A percentile compares a stretch with the other conserved stretches of the same genome.
Evolutionary conservation across 345 rosid genomes (phyloP).

Genomic region (Eucalyptus marginata): DNA sequence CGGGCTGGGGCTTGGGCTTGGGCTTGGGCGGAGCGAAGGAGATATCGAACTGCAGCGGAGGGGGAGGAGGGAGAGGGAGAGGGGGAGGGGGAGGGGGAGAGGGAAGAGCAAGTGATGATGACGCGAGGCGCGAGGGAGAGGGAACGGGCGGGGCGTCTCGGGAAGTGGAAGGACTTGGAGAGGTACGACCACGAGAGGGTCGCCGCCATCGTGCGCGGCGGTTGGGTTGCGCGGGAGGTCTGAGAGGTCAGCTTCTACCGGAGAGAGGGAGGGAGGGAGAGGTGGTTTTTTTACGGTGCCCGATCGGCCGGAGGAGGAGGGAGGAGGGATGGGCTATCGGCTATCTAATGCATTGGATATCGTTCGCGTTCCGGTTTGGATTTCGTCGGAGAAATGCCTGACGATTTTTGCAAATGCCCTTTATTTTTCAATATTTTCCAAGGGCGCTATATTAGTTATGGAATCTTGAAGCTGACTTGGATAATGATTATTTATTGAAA

Average conservation of each 20-base stretch:
- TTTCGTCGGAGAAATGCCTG: background rate
- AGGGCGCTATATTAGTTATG: background rate
- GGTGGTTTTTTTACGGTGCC: background rate
- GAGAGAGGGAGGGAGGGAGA: background rate
- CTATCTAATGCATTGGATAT: background rate
- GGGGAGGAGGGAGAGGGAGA: constrained; percentile 2
- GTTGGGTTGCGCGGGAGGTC: background rate
- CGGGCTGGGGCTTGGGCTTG: background rate
- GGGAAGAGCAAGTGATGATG: background rate
- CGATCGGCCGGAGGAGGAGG: background rate
- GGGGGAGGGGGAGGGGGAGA: background rate
- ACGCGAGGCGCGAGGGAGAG: constrained; percentile 15
- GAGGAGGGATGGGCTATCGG: background rate
- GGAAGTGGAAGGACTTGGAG: constrained; percentile 10
- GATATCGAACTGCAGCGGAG: constrained; percentile 67
- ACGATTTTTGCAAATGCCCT: background rate
- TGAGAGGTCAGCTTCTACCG: background rate
- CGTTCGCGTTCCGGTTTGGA: background rate
- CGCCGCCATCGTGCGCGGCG: background rate
- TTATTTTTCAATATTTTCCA: background rate
- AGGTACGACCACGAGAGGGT: constrained; percentile 12
- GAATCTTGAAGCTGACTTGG: background rate
- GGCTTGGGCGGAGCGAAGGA: constrained; percentile 72
- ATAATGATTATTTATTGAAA: background rate
- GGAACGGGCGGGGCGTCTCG: constrained; percentile 15